Percentiles rank a stretch among this genome's conserved stretches.
Evolutionary conservation across 306 rosid genomes (phyloP).

Genomic region (Geum urbanum): DNA sequence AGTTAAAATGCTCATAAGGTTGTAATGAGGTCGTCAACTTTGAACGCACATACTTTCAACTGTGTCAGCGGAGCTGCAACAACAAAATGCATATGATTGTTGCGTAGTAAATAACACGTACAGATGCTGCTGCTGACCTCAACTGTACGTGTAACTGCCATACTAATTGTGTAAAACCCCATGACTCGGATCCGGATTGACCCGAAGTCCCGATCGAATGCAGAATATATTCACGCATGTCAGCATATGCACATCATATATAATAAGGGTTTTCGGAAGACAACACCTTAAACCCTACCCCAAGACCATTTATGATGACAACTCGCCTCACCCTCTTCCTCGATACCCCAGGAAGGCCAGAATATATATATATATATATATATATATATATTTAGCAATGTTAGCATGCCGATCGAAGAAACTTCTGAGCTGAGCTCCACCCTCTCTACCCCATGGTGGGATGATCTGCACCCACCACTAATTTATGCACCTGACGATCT

Average conservation of each 20-base stretch:
- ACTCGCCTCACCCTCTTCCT: slow-evolving; percentile 20
- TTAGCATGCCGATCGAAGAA: background rate
- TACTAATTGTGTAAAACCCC: background rate
- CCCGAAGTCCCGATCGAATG: background rate
- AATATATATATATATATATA: slow-evolving; percentile 17
- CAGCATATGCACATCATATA: slow-evolving; percentile 18
- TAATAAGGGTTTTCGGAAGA: slow-evolving; percentile 10
- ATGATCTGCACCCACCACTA: slow-evolving; percentile 3
- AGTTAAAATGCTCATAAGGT: no score
- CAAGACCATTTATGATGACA: slow-evolving; percentile 41
- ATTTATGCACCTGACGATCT: background rate
- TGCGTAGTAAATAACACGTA: background rate
- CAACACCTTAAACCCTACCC: slow-evolving; percentile 10
- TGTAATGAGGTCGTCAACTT: no score
- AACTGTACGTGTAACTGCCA: background rate
- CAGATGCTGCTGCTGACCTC: background rate
- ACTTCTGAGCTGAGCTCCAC: slow-evolving; percentile 12
- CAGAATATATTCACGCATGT: slow-evolving; percentile 5
- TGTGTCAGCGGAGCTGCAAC: background rate
- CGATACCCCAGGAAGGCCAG: slow-evolving; percentile 6
- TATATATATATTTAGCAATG: slow-evolving; percentile 3
- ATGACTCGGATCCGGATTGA: background rate
- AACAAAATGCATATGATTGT: background rate
- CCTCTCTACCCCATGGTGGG: background rate
- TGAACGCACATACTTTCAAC: background rate